Evolutionary conservation across 148 eudicot species (phyloP).

Genomic region (Limonium bicolor): DNA sequence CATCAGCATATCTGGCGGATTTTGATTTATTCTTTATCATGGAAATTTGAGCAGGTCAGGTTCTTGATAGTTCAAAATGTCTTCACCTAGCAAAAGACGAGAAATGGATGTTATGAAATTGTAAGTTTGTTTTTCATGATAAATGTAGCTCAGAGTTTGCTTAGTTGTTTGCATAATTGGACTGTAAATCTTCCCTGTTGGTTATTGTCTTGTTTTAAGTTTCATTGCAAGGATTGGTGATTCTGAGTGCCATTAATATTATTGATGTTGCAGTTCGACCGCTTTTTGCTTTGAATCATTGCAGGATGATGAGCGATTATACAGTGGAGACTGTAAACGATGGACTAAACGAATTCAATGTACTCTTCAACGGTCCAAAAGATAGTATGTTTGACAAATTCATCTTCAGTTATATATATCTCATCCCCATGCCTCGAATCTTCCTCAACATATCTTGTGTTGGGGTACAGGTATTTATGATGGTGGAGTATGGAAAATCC

Average conservation of each 20-base stretch:
- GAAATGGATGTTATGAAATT: slow-evolving; percentile 84
- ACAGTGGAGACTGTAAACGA: slow-evolving; percentile 69
- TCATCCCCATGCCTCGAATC: no score
- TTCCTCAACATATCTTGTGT: not conserved
- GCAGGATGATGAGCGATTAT: slow-evolving; percentile 87
- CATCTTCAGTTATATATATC: no score
- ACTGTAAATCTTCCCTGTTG: no score
- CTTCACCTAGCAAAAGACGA: slow-evolving; percentile 80
- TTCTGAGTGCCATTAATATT: no score
- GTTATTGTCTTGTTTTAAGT: no score
- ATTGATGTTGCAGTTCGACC: no score
- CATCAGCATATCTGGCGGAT: no score
- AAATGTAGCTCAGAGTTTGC: not conserved
- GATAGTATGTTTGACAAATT: slow-evolving; percentile 35
- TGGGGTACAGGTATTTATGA: slow-evolving; percentile 51
- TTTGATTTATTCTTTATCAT: no score
- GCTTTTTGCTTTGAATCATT: not conserved
- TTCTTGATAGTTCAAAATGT: slow-evolving; percentile 27
- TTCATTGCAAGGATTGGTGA: no score
- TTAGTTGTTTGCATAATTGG: not conserved
- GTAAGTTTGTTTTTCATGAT: slow-evolving; percentile 26
- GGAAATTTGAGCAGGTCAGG: no score
- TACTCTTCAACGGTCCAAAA: slow-evolving; percentile 80
- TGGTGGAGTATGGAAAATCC: slow-evolving; percentile 84
- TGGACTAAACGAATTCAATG: slow-evolving; percentile 59